Percentiles rank a stretch among this genome's conserved stretches.
phyloP scores from a whole-genome alignment of 345 rosid species.

The Microthlaspi erraticum region DNA sequence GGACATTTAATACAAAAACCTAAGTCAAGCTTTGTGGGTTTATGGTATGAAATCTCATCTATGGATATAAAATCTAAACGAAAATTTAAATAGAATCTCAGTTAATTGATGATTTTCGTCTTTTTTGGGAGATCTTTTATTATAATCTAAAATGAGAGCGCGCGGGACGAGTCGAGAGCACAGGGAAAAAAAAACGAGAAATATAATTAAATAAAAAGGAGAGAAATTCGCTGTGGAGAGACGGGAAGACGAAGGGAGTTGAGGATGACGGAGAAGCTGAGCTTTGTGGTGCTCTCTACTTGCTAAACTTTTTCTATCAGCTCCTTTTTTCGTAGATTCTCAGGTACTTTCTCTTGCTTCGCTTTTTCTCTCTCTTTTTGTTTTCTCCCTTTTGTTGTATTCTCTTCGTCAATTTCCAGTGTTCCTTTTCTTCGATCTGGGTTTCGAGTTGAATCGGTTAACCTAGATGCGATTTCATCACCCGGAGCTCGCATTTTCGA shows the following conservation, averaged over 20 bases:
- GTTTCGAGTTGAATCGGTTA: conserved; percentile 19
- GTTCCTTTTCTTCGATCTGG: conserved; percentile 34
- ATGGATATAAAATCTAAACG: conserved; percentile 5
- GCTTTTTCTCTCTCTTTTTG: neutral
- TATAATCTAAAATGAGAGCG: conserved; percentile 42
- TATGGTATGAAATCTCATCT: conserved; percentile 29
- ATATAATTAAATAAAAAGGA: conserved; percentile 1
- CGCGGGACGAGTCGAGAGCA: conserved; percentile 49
- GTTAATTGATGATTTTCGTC: conserved; percentile 8
- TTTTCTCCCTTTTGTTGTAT: neutral
- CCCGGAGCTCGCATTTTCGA: conserved; percentile 10
- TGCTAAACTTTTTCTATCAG: conserved; percentile 10
- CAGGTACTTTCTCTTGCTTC: conserved; percentile 28
- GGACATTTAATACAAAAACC: conserved; percentile 19
- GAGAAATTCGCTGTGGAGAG: conserved; percentile 13
- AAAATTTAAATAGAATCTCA: conserved; percentile 10
- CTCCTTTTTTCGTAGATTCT: conserved; percentile 16
- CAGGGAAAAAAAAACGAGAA: neutral
- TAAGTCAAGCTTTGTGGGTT: neutral
- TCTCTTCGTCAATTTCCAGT: conserved; percentile 23
- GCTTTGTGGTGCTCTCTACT: conserved; percentile 33
- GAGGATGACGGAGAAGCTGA: conserved; percentile 32
- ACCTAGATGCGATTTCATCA: conserved; percentile 39
- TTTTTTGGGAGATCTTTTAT: neutral
- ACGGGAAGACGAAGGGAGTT: conserved; percentile 40